Evolutionary conservation across 2,329 filamentous ascomycete species (phyloP), one percentile per base, ranked within the genome.

Genomic region (Simplicillium aogashimaense): DNA sequence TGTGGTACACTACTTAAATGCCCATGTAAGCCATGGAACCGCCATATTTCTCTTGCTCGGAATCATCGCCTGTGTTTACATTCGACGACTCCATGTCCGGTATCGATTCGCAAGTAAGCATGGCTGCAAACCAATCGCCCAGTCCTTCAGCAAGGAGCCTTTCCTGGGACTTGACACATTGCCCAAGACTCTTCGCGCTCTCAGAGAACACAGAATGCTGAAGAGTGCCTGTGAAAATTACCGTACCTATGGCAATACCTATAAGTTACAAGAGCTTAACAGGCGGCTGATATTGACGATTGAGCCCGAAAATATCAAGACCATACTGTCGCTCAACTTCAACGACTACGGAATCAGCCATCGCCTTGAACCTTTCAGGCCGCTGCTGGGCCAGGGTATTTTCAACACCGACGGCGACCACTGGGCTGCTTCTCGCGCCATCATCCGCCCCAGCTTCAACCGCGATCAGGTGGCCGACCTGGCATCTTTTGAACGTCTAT

Each of bases 301-400:
- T 9, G 70, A 74, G 31, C 61, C 64, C 1, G 62, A 66, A 35
- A 75, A 74, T 42, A 56, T 76, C 38, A 67, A 74, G 46, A 61
- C 69, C 0, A 58, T 74, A 7, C 58, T 76, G 1, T 64, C 70
- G 1, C 61, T 63, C 1, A 64, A 69, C 25, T 74, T 74, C 47
- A 53, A 59, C 9, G 67, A 74, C 40, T 76, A 62, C 37, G 47
- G 52, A 28, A 56, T 54, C 37, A 55, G 49, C 20, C 42, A 41
- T 32, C 39, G 46, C 43, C 47, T 39, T 16, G 56, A 46, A 14
- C 50, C 51, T 7, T 58, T 63, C 39, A 20, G 40, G 14, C 55
- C 59, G 9, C 47, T 65, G 2, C 51, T 65, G 20, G 64, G 63
- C 0, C 34, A 50, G 36, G 62, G 62, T n/a, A 66, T 70, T 35